Base-by-base conservation (phyloP, 2,329 filamentous ascomycete genomes). In the Dactylellina haptotyla region DNA sequence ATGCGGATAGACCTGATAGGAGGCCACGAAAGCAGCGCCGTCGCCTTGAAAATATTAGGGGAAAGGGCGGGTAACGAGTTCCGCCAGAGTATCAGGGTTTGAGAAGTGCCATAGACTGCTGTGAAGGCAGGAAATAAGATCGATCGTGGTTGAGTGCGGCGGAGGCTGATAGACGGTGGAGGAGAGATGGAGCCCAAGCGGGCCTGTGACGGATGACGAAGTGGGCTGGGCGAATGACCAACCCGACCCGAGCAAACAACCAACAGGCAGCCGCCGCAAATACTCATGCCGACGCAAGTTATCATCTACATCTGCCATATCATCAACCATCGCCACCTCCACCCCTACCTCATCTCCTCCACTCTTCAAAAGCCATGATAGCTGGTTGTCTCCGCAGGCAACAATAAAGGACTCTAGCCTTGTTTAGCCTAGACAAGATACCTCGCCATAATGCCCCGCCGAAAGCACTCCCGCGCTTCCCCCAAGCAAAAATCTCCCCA, bases 331-430 rank as follows among this genome's bases (percentile, higher is more conserved):
- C 25, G 39, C 50, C 26, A 62, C 32, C 28, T 34, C 18, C 87
- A 72, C 96, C 83, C 79, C 96, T 91, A 64, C 26, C 12, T 1
- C 46, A n/a, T 54, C 20, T n/a, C 3, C 51, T 54, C 45, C 41
- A 28, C 16, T 8, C 16, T 25, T 14, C 28, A 18, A 41, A 18
- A n/a, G 25, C 28, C 48, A 20, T 20, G 14, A 3, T 6, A 53
- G 4, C 23, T 20, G 26, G 2, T n/a, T n/a, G n/a, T n/a, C n/a
- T n/a, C n/a, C n/a, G n/a, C n/a, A n/a, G n/a, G n/a, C n/a, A n/a
- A n/a, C n/a, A n/a, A n/a, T n/a, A n/a, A n/a, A n/a, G n/a, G n/a
- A n/a, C n/a, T n/a, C n/a, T n/a, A n/a, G n/a, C n/a, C n/a, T n/a
- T n/a, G n/a, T n/a, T n/a, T n/a, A 1, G 6, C 18, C 3, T 23